These are phyloP conservation scores for Eucalyptus polybractea DNA, from an alignment of 345 rosid genomes.

Conservation along the genomic window DNA sequence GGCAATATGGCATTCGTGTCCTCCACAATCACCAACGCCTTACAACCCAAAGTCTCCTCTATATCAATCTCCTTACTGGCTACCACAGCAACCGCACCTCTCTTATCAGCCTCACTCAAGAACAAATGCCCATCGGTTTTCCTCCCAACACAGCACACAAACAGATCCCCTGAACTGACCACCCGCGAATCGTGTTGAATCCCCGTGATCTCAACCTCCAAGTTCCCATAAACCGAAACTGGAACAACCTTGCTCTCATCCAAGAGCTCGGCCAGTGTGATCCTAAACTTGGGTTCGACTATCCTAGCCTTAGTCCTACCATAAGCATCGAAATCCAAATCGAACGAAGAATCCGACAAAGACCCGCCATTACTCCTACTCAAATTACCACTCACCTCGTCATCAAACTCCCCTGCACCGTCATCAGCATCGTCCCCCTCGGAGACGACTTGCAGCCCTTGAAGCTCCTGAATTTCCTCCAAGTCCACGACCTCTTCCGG, in stretches of 20 bases:
- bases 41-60: slow-evolving; percentile 82
- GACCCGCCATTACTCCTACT: slow-evolving; percentile 8
- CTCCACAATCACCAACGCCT: slow-evolving; percentile 87
- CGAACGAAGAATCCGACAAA: slow-evolving; percentile 38
- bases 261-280: slow-evolving; percentile 84
- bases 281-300: slow-evolving; percentile 65
- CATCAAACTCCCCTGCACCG: slow-evolving; percentile 9
- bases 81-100: slow-evolving; percentile 94
- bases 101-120: slow-evolving; percentile 88
- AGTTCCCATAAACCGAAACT: slow-evolving; percentile 69
- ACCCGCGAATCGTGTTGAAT: slow-evolving; percentile 84
- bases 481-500: slow-evolving; percentile 73
- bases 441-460: slow-evolving; percentile 33
- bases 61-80: slow-evolving; percentile 90
- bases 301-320: slow-evolving; percentile 42
- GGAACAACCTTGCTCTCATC: slow-evolving; percentile 92
- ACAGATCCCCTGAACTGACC: slow-evolving; percentile 83
- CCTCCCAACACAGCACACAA: slow-evolving; percentile 71
- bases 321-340: slow-evolving; percentile 63
- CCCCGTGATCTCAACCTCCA: slow-evolving; percentile 80
- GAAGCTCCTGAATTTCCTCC: slow-evolving; percentile 67
- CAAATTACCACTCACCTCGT: slow-evolving; percentile 4
- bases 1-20: slow-evolving; percentile 74
- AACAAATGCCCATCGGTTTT: slow-evolving; percentile 55
- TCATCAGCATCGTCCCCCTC: slow-evolving; percentile 29